A percentile compares a stretch with the other conserved stretches of the same genome.
Evolutionary conservation across 495 filamentous ascomycete genomes (phyloP).

Genomic region (Tetracladium marchalianum): DNA sequence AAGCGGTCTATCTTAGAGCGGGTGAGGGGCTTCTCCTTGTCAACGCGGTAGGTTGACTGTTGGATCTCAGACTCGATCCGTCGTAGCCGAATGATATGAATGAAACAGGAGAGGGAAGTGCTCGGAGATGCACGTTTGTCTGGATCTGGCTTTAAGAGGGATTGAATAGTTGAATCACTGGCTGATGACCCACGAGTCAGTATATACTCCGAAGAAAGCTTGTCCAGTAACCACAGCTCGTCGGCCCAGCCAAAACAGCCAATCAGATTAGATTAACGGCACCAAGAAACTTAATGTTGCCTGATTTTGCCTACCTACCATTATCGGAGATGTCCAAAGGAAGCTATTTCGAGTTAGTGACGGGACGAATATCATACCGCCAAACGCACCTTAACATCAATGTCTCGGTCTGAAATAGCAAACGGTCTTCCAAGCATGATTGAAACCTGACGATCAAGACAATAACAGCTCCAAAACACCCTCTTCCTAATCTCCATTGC

Average conservation of each 20-base stretch:
- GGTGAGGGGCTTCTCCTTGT: background rate
- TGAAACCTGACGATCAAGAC: conserved; percentile 5
- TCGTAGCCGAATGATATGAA: conserved; percentile 1
- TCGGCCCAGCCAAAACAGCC: too few species aligned
- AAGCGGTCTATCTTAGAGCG: background rate
- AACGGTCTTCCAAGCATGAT: conserved; percentile 6
- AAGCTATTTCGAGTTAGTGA: conserved; percentile 3
- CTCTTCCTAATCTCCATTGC: conserved; percentile 3
- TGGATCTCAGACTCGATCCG: conserved; percentile 6
- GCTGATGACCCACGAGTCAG: too few species aligned
- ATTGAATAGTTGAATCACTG: too few species aligned
- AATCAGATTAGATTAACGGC: too few species aligned
- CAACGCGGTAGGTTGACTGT: conserved; percentile 4
- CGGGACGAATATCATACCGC: background rate
- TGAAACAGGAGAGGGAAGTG: conserved; percentile 1
- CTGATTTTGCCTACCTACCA: too few species aligned
- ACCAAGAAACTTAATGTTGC: too few species aligned
- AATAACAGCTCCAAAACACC: conserved; percentile 9
- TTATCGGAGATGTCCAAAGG: background rate
- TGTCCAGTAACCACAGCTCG: too few species aligned
- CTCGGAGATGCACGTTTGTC: background rate
- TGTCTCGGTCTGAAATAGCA: conserved; percentile 5
- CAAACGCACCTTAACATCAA: conserved; percentile 2
- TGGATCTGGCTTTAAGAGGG: background rate
- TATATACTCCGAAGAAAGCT: too few species aligned